Conservation (phyloP, 176 grass and related monocot genomes). For the Carex kokanica region DNA sequence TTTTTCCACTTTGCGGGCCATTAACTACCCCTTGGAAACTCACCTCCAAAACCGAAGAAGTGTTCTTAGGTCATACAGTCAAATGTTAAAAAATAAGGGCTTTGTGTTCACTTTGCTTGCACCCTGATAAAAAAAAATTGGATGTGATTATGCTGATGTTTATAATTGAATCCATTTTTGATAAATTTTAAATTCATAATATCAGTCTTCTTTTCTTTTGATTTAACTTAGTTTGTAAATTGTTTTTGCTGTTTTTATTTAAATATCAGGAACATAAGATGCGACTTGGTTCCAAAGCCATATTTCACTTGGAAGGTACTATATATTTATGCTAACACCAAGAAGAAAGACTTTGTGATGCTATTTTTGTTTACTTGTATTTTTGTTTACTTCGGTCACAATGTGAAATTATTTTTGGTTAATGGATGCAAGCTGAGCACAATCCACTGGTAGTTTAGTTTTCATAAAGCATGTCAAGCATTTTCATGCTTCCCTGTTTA, state of each 20-base stretch:
- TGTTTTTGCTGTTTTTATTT: conserved; percentile 1
- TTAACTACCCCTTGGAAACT: not conserved
- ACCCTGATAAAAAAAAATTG: no score
- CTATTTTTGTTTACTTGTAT: conserved; percentile 9
- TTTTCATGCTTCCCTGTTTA: not conserved
- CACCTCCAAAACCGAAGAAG: not conserved
- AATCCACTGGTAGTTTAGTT: not conserved
- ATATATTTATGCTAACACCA: not conserved
- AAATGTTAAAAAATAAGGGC: not conserved
- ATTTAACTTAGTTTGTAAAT: not conserved
- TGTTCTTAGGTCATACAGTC: not conserved
- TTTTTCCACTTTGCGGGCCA: not conserved
- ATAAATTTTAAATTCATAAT: not conserved
- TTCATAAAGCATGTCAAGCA: not conserved
- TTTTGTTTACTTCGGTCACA: not conserved
- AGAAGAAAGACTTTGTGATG: not conserved
- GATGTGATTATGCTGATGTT: not conserved
- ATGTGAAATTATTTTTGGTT: not conserved
- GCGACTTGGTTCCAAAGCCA: conserved; percentile 84
- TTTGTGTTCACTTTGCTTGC: not conserved
- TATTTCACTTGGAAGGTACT: conserved; percentile 95
- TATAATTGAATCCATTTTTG: not conserved
- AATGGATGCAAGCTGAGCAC: not conserved
- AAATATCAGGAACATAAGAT: conserved; percentile 88
- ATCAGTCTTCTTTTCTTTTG: not conserved